A percentile compares a stretch with the other conserved stretches of the same genome.
phyloP scores from a whole-genome alignment of 352 stramenopile species.

The Bremia lactucae region DNA sequence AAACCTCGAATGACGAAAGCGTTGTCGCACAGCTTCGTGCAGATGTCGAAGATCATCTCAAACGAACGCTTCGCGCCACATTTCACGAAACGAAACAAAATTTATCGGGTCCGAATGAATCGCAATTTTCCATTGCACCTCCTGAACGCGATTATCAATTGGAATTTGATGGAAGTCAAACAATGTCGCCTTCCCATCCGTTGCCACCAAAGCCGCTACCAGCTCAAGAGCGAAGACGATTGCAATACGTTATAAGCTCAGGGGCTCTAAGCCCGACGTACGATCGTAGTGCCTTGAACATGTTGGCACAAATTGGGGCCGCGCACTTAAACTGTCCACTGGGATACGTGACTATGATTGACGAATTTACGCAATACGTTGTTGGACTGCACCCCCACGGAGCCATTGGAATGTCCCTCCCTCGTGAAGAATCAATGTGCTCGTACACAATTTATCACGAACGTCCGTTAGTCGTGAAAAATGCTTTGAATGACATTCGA shows the following conservation, averaged over 20 bases:
- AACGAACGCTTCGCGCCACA: constrained; percentile 15
- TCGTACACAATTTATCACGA: constrained; percentile 53
- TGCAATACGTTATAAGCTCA: constrained; percentile 35
- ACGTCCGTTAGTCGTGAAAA: constrained; percentile 43
- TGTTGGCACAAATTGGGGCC: constrained; percentile 38
- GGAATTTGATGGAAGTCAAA: constrained; percentile 33
- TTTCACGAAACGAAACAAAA: constrained; percentile 9
- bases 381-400: constrained; percentile 26
- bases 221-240: constrained; percentile 24
- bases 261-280: constrained; percentile 31
- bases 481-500: constrained; percentile 49
- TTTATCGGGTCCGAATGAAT: constrained; percentile 15
- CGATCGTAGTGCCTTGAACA: constrained; percentile 40
- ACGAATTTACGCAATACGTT: constrained; percentile 36
- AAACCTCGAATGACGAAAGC: constrained; percentile 13
- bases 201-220: constrained; percentile 28
- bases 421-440: constrained; percentile 49
- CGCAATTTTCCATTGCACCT: constrained; percentile 23
- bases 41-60: constrained; percentile 22
- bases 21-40: constrained; percentile 17
- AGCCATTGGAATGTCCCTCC: constrained; percentile 21
- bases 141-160: constrained; percentile 38
- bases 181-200: constrained; percentile 28
- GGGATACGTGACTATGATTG: constrained; percentile 51
- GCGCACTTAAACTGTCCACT: constrained; percentile 42